These are phyloP conservation scores for Linum tenue DNA, from an alignment of 345 rosid genomes.

Conservation along the genomic window DNA sequence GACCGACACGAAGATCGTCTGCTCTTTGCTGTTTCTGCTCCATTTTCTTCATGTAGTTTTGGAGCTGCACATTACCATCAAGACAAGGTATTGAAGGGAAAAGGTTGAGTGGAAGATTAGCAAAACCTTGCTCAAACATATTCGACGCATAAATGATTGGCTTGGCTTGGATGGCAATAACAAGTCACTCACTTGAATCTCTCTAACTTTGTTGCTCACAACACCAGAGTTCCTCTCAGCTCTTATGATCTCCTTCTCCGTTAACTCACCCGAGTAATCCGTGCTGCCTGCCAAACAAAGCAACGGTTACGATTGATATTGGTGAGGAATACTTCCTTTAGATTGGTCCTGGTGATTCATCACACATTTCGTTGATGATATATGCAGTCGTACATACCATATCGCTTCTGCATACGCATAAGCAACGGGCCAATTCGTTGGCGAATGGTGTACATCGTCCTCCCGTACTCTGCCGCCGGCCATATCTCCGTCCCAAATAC, in stretches of 20 bases:
- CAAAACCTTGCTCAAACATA: too few species aligned
- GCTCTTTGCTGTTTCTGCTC: slow-evolving; percentile 66
- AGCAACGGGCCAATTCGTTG: slow-evolving; percentile 87
- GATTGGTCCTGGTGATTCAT: neutral
- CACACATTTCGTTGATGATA: neutral
- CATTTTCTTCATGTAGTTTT: slow-evolving; percentile 59
- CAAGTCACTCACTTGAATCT: slow-evolving; percentile 61
- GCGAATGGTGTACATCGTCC: slow-evolving; percentile 95
- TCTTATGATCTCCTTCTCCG: slow-evolving; percentile 87
- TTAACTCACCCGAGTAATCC: slow-evolving; percentile 59
- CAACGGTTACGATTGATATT: too few species aligned
- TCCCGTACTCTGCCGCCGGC: slow-evolving; percentile 98
- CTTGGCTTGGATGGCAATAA: neutral
- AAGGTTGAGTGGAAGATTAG: neutral
- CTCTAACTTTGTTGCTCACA: slow-evolving; percentile 72
- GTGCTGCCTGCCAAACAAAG: slow-evolving; percentile 40
- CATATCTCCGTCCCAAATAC: slow-evolving; percentile 96
- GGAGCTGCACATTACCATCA: slow-evolving; percentile 41
- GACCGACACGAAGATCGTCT: slow-evolving; percentile 76
- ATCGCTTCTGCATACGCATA: slow-evolving; percentile 81
- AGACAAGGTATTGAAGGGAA: neutral
- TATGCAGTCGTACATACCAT: slow-evolving; percentile 33
- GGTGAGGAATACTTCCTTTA: too few species aligned
- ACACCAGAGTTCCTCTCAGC: slow-evolving; percentile 92
- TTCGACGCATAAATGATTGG: too few species aligned